Percentiles rank a stretch among this genome's conserved stretches.
Evolutionary conservation across 2,329 filamentous ascomycete species (phyloP).

Genomic region (Beauveria sp.): DNA sequence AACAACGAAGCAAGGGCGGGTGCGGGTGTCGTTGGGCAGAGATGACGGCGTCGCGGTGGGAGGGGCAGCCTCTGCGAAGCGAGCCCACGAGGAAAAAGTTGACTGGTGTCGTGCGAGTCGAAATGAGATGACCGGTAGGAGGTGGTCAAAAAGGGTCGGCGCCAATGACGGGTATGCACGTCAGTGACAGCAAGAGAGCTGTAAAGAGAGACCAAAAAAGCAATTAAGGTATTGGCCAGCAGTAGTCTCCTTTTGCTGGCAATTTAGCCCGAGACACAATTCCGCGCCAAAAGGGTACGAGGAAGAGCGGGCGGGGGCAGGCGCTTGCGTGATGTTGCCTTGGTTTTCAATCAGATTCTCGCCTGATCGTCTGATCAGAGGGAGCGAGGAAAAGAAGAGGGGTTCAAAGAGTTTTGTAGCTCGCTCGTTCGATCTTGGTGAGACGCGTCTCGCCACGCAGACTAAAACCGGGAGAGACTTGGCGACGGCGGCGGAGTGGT

Average conservation of each 20-base stretch:
- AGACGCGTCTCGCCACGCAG: too few species aligned
- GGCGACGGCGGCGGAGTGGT: too few species aligned
- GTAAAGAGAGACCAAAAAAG: background rate
- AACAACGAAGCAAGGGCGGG: conserved; percentile 4
- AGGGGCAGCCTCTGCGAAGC: background rate
- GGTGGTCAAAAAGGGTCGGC: background rate
- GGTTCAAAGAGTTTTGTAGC: too few species aligned
- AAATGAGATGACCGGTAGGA: background rate
- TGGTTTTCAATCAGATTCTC: too few species aligned
- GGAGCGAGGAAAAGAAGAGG: too few species aligned
- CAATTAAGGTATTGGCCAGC: background rate
- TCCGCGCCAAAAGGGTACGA: background rate
- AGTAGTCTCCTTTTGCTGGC: background rate
- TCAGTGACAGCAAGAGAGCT: background rate
- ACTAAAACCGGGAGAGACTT: too few species aligned
- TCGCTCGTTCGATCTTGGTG: too few species aligned
- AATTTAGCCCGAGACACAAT: background rate
- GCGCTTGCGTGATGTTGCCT: too few species aligned
- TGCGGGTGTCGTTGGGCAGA: background rate
- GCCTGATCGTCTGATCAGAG: too few species aligned
- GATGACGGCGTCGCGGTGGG: background rate
- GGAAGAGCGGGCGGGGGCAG: background rate
- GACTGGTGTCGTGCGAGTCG: background rate
- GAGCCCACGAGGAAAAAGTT: background rate
- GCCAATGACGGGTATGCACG: conserved; percentile 4